Base-by-base conservation (phyloP, 1,284 basidiomycete genomes). In the Grifola frondosa region DNA sequence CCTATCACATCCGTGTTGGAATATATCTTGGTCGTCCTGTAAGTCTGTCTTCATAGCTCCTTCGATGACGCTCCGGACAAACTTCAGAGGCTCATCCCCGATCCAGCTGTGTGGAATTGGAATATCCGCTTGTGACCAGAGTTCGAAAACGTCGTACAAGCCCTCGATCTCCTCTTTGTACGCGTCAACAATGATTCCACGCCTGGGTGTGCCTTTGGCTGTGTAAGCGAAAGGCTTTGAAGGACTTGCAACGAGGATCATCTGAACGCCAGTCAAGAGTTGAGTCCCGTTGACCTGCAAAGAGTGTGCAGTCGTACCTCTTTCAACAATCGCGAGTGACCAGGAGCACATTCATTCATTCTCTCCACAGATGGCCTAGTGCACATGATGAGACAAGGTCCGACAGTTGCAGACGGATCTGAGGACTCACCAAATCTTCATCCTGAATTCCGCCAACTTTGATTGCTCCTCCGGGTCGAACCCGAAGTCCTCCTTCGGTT, bases 301-400 rank as follows among this genome's bases (percentile, higher is more conserved):
- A 10, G 15, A n/a, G 21, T 16, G 11, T 23, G 17, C 8, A n/a
- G 13, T 16, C 40, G n/a, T 15, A 60, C 60, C 56, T 61, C 59
- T 33, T 61, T 73, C 56, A 70, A 71, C 12, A 73, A 54, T 28
- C 71, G 57, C 11, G 69, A 68, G 33, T 72, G 69, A 29, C 65
- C 60, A 1, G 70, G 69, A 9, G 66, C 66, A 23, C 57, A 64
- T 5, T 50, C 48, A 40, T 71, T 74, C 24, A 64, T 60, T 25
- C 63, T 53, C 33, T 71, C 62, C 2, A 74, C 46, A 5, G 59
- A 63, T 2, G 63, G 56, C 66, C 70, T 73, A 30, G 8, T 3
- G 54, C 15, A n/a, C 5, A 4, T 3, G 1, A 8, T 2, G 10
- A 4, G 2, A 21, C 21, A n/a, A 15, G 13, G 7, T 3, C 9